Base-by-base conservation (phyloP, 129 eudicot species). In the Daucus carota region DNA sequence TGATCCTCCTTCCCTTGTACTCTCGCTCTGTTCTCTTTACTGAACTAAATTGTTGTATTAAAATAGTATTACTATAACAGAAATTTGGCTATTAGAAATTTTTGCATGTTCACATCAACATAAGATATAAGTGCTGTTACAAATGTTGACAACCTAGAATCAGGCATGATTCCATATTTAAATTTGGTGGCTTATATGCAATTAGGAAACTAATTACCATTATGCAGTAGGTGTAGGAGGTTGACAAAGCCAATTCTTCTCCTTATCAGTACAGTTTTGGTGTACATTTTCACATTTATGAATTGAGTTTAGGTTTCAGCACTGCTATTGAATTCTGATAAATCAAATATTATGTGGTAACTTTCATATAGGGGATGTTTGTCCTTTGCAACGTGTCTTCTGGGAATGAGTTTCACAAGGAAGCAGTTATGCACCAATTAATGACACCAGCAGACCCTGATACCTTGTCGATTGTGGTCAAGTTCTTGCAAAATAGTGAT, bases 331-430 rank as follows among this genome's bases (percentile, higher is more conserved):
- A 54, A 41, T 69, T 26, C 1, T 75, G 67, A 42, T 69, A 41
- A 46, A 82, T 73, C 8, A 22, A 75, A 38, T 77, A 13, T 10
- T 67, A 67, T 34, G 22, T 32, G 38, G 62, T 6, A 45, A 59
- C 32, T 78, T 22, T 73, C 43, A 22, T 31, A 31, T 73, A 94
- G 99, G 97, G 89, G 50, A 86, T 95, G 97, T 88, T 88, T 75
- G 86, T 85, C 18, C 86, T 95, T 63, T 80, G 87, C 80, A 95
- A 95, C 44, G 92, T 95, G 85, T 94, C 97, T 73, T 88, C 97
- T 69, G 99, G 99, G 36, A 88, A 89, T 47, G 99, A 92, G 79
- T 84, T 79, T 78, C 94, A 92, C 80, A 92, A 92, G 78, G 97
- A 92, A 82, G 97, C 97, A 1, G 96, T 88, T 28, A 86, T 95